These are phyloP conservation scores for Suhomyces canberraensis DNA, from an alignment of 805 yeast genomes.

Conservation along the genomic window DNA sequence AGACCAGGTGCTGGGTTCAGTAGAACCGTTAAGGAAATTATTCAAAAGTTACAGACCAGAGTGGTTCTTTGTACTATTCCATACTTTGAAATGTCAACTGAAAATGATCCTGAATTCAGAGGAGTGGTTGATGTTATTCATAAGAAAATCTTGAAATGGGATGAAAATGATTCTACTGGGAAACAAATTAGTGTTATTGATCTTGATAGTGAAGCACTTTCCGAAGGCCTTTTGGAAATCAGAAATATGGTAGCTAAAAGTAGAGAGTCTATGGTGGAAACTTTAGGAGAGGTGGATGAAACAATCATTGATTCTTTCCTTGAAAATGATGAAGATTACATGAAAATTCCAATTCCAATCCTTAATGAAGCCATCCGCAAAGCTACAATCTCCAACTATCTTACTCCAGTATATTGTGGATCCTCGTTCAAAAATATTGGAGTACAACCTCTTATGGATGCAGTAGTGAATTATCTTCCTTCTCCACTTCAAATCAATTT, in stretches of 20 bases:
- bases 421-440: slow-evolving; percentile 91
- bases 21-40: slow-evolving; percentile 81
- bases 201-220: slow-evolving; percentile 22
- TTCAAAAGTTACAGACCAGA: slow-evolving; percentile 68
- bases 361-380: slow-evolving; percentile 60
- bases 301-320: slow-evolving; percentile 70
- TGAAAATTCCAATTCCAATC: slow-evolving; percentile 53
- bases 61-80: slow-evolving; percentile 80
- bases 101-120: slow-evolving; percentile 44
- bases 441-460: slow-evolving; percentile 90
- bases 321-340: slow-evolving; percentile 66
- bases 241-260: slow-evolving; percentile 49
- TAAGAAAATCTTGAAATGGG: slow-evolving; percentile 57
- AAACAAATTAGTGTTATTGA: slow-evolving; percentile 46
- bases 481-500: slow-evolving; percentile 64
- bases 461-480: slow-evolving; percentile 74
- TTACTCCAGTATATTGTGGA: slow-evolving; percentile 87
- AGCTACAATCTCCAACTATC: slow-evolving; percentile 54
- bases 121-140: slow-evolving; percentile 79
- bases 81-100: slow-evolving; percentile 41
- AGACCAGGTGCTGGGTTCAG: slow-evolving; percentile 94
- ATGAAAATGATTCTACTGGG: slow-evolving; percentile 45
- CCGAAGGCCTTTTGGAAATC: slow-evolving; percentile 21
- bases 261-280: slow-evolving; percentile 77
- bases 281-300: slow-evolving; percentile 82